Evolutionary conservation across 257 asterid genomes (phyloP).

Genomic region (Fraxinus excelsior): DNA sequence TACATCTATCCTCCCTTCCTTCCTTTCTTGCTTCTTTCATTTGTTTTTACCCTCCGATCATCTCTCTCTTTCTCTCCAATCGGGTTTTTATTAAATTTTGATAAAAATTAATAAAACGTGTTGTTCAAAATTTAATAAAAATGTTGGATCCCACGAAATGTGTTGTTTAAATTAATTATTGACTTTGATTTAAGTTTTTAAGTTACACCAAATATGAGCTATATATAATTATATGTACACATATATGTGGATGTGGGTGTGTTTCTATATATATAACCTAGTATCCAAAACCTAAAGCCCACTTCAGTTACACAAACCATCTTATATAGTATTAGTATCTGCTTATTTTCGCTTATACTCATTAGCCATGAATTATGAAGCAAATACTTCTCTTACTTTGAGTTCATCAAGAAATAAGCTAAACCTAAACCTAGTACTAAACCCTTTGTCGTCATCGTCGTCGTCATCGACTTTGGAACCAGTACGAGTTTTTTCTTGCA

Average conservation of each 20-base stretch:
- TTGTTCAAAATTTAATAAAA: too few species aligned
- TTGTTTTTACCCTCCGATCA: not conserved
- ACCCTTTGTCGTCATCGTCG: constrained; percentile 34
- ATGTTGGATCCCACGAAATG: too few species aligned
- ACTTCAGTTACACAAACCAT: not conserved
- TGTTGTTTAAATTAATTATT: too few species aligned
- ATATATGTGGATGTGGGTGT: not conserved
- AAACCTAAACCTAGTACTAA: constrained; percentile 43
- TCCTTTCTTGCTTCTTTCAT: not conserved
- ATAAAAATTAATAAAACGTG: too few species aligned
- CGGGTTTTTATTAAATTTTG: too few species aligned
- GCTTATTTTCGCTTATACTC: not conserved
- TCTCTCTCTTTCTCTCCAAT: not conserved
- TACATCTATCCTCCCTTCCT: not conserved
- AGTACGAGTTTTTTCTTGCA: constrained; percentile 71
- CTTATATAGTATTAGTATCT: not conserved
- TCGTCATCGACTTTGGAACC: constrained; percentile 46
- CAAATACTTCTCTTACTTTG: constrained; percentile 56
- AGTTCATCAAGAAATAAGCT: constrained; percentile 35
- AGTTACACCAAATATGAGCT: too few species aligned
- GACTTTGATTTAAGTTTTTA: too few species aligned
- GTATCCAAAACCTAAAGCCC: constrained; percentile 9
- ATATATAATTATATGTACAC: not conserved
- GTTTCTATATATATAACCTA: constrained; percentile 14
- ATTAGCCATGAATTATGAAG: constrained; percentile 28